Percentiles rank a stretch among this genome's conserved stretches.
These are phyloP conservation scores for Penicillium sp. DNA, from an alignment of 2,329 filamentous ascomycete species.

Conservation along the genomic window DNA sequence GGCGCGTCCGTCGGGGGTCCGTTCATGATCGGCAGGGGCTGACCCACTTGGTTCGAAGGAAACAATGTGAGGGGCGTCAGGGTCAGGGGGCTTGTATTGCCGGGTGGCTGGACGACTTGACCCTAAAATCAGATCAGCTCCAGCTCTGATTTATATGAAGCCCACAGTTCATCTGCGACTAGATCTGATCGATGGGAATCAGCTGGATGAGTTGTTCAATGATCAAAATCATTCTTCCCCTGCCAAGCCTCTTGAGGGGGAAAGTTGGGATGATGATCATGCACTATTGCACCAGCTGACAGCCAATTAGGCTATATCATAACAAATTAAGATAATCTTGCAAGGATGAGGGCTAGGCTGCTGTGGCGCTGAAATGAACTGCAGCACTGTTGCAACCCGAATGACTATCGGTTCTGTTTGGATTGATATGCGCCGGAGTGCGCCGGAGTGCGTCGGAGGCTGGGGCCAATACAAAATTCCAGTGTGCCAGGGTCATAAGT, in stretches of 20 bases:
- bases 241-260: neutral
- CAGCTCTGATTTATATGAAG: neutral
- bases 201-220: neutral
- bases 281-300: neutral
- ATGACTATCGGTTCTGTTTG: neutral
- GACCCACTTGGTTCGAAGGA: conserved; percentile 16
- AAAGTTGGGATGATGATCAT: neutral
- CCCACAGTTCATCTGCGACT: neutral
- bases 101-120: conserved; percentile 1
- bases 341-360: neutral
- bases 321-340: neutral
- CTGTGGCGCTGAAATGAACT: neutral
- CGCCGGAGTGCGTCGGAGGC: neutral
- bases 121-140: neutral
- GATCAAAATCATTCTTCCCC: neutral
- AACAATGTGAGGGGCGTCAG: conserved; percentile 5
- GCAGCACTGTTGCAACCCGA: neutral
- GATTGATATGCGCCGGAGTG: neutral
- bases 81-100: neutral
- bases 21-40: conserved; percentile 21
- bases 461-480: neutral
- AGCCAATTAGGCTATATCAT: neutral
- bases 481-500: neutral
- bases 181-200: neutral
- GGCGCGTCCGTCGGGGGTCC: conserved; percentile 6